Evolutionary conservation across 192 early-diverging fungal species (phyloP), one percentile per base, ranked within the genome.

Genomic region (Coemansia furcata): DNA sequence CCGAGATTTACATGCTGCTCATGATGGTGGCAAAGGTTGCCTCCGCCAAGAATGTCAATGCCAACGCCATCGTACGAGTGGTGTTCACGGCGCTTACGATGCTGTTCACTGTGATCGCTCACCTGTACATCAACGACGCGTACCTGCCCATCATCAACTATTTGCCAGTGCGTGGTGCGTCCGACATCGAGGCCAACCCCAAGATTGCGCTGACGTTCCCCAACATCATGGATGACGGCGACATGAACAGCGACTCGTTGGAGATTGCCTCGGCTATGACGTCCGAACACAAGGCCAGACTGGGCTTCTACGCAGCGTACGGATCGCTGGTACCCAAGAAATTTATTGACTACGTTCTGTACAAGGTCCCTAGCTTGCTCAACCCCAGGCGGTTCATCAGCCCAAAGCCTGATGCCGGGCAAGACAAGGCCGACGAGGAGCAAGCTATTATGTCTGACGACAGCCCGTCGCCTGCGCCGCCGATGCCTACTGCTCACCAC

Each of bases 1-100:
- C 85, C 37, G 86, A 94, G 74, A 76, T 95, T 17, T 86, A 94
- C 57, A 84, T 92, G 68, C 89, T 91, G 26, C 71, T 95, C 6
- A 91, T 95, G 73, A 78, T 87, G 65, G 72, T 95, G 19, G 86
- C 86, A 55, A 69, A 85, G 32, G 77, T 89, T 40, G 72, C 62
- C 32, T 47, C 67, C 15, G 44, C 58, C 49, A 30, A 58, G 0
- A 44, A 71, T n/a, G 57, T 62, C 37, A 60, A 68, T 38, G 87
- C 86, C 60, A 78, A 84, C 21, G 74, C 73, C 21, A 77, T 78
- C 1, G 52, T 82, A 42, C 81, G 83, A 47, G 50, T 87, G 46
- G 69, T 87, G 3, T 47, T 47, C 19, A 72, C 85, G 36, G 63
- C 77, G 8, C 63, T 89, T 30, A 63, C 85, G 6, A 36, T 93